phyloP scores from a whole-genome alignment of 331 rosid species.

The Cydonia oblonga region DNA sequence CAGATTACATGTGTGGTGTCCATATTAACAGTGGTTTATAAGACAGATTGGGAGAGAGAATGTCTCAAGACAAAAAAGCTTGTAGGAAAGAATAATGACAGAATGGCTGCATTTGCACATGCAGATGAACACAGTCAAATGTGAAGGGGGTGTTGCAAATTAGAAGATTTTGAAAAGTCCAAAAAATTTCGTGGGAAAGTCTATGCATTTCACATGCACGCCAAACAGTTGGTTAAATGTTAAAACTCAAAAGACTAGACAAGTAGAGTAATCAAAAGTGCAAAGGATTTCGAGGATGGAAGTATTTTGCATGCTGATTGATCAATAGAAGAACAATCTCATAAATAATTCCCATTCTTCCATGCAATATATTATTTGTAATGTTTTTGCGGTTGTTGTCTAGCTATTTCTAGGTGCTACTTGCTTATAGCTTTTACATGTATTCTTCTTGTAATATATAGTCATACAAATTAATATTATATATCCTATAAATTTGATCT shows the following conservation, averaged over 20 bases:
- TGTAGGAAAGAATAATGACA: neutral
- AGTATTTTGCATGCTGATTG: neutral
- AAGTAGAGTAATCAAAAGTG: too few species aligned
- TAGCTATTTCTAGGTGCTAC: neutral
- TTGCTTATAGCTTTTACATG: neutral
- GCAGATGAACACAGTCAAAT: neutral
- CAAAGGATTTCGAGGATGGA: too few species aligned
- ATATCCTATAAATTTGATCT: neutral
- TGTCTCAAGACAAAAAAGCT: conserved; percentile 3
- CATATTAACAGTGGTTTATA: conserved; percentile 15
- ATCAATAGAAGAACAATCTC: neutral
- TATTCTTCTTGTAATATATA: neutral
- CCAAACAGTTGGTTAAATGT: neutral
- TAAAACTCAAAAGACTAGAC: neutral
- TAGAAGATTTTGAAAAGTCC: neutral
- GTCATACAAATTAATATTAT: too few species aligned
- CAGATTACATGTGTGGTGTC: conserved; percentile 21
- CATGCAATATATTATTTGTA: neutral
- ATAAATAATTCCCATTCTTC: neutral
- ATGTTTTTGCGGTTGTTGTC: neutral
- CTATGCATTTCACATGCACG: neutral
- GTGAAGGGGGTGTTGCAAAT: neutral
- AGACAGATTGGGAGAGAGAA: conserved; percentile 24
- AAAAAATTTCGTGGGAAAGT: neutral
- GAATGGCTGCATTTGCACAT: neutral